These are phyloP conservation scores for Torulaspora gathmanii DNA, from an alignment of 805 yeast genomes.

Conservation along the genomic window DNA sequence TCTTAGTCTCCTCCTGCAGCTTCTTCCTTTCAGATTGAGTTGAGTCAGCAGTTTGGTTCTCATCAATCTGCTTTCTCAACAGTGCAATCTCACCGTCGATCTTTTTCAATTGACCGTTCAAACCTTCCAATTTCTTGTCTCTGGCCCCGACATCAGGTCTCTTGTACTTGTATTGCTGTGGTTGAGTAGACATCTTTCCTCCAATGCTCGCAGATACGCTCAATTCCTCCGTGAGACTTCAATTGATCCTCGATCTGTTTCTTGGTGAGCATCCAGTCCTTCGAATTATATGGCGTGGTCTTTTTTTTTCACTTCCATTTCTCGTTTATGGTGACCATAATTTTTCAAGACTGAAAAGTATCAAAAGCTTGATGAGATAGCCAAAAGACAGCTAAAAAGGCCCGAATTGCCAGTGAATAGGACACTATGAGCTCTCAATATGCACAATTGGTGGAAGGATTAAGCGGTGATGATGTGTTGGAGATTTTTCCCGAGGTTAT, in stretches of 20 bases:
- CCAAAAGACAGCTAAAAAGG: not conserved
- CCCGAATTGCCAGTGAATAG: not conserved
- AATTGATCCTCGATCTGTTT: not conserved
- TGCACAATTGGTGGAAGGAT: conserved; percentile 49
- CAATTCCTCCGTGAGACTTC: not conserved
- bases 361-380: not conserved
- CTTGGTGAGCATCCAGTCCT: not conserved
- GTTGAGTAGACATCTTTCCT: conserved; percentile 3
- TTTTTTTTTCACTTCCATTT: not conserved
- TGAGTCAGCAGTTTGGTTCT: conserved; percentile 44
- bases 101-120: conserved; percentile 58
- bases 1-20: conserved; percentile 46
- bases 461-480: conserved; percentile 48
- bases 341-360: not conserved
- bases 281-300: conserved; percentile 1
- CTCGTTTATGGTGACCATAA: not conserved
- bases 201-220: not conserved
- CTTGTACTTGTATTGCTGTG: conserved; percentile 41
- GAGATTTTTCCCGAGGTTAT: conserved; percentile 61
- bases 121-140: conserved; percentile 51
- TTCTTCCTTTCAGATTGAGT: conserved; percentile 50
- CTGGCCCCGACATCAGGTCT: conserved; percentile 67
- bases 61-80: conserved; percentile 51
- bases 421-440: conserved; percentile 33
- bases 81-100: conserved; percentile 52